Evolutionary conservation across 768 basidiomycete species (phyloP).

Genomic region (Leccinellum rugosiceps): DNA sequence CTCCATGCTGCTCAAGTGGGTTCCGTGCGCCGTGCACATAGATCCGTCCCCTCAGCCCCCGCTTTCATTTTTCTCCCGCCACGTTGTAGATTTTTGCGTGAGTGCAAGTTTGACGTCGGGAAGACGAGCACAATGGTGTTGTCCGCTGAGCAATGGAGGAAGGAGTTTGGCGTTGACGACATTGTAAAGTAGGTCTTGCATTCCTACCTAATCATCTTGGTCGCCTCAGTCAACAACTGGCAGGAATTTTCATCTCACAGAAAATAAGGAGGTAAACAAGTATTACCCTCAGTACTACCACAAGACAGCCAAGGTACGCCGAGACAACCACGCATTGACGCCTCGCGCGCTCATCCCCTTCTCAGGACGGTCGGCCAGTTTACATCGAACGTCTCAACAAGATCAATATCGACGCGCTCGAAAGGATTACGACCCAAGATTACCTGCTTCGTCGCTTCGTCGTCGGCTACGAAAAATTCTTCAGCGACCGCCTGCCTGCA

Average conservation of each 20-base stretch:
- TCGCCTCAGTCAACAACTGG: not conserved
- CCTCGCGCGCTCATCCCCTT: not conserved
- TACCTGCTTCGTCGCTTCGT: slow-evolving; percentile 88
- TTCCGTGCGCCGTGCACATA: not conserved
- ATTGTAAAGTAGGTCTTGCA: slow-evolving; percentile 51
- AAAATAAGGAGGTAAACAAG: slow-evolving; percentile 80
- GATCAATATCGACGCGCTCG: slow-evolving; percentile 82
- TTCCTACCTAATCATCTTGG: not conserved
- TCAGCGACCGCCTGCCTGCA: slow-evolving; percentile 76
- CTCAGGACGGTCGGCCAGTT: slow-evolving; percentile 87
- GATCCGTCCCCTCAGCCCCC: too few species aligned
- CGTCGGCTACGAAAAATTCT: slow-evolving; percentile 88
- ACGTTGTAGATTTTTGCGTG: slow-evolving; percentile 76
- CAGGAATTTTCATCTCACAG: slow-evolving; percentile 84
- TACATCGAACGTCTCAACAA: slow-evolving; percentile 93
- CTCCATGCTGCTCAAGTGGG: slow-evolving; percentile 56
- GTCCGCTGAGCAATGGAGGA: slow-evolving; percentile 84
- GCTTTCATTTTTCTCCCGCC: not conserved
- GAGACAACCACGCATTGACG: too few species aligned
- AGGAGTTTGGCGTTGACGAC: slow-evolving; percentile 77
- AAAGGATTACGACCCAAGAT: slow-evolving; percentile 77
- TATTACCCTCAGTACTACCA: slow-evolving; percentile 97
- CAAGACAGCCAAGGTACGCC: slow-evolving; percentile 81
- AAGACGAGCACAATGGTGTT: slow-evolving; percentile 84
- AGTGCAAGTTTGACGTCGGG: slow-evolving; percentile 84